Evolutionary conservation across 2,329 filamentous ascomycete species (phyloP), one percentile per base, ranked within the genome.

Genomic region (Clarireedia sp.): DNA sequence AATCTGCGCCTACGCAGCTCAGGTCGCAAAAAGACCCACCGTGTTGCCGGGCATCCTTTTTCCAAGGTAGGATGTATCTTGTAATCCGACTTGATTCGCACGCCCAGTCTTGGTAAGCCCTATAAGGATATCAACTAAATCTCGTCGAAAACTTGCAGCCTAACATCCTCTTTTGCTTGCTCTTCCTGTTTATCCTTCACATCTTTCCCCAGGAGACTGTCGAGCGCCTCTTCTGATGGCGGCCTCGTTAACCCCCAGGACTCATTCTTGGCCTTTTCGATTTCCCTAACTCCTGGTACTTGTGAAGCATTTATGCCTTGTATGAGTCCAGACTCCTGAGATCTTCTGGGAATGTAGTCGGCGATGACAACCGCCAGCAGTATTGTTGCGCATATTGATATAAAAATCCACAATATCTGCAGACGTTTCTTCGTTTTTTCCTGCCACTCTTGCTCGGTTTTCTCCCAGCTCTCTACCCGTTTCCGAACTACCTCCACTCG

Each of bases 381-480:
- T 4, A 73, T 67, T 36, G 63, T 62, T 17, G 62, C 59, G n/a
- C 78, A 57, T 8, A 74, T 67, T 21, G 73, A 78, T 57, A 78
- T 78, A 59, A 82, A 74, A 40, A 81, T 75, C 83, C 85, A 89
- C 47, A 86, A 71, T 19, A 79, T 75, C 61, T 79, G 81, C 59
- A 89, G 72, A 49, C 83, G 77, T 66, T 73, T 76, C 58, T 82
- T 74, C n/a, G 83, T 87, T 63, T 75, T 81, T 64, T 86, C 82
- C 70, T 87, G 81, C 76, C 84, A 86, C 63, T 83, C 80, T 48
- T 73, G 75, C 69, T 90, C 87, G 1, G 80, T 77, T 55, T 75
- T 76, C 67, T 88, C 85, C 78, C 86, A 88, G 26, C 74, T 73
- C 66, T 87, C 84, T 14, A 91, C 81, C 7, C 81, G 76, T 54